Percentiles rank a stretch among this genome's conserved stretches.
Evolutionary conservation across 2,329 filamentous ascomycete genomes (phyloP).

Genomic region (Cercospora sp.): DNA sequence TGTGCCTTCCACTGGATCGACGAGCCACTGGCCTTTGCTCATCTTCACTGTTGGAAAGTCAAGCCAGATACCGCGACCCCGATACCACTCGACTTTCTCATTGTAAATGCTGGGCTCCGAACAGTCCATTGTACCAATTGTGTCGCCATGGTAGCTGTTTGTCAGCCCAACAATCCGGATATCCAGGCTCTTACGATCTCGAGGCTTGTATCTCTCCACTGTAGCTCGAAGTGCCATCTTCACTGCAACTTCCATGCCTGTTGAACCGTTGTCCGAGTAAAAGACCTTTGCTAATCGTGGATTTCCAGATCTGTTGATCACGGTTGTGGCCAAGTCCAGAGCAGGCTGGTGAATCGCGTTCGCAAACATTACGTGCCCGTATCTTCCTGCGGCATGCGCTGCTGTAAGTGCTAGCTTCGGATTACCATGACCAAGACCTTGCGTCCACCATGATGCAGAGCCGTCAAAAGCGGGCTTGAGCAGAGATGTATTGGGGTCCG

Average conservation of each 20-base stretch:
- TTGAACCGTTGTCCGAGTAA: constrained; percentile 82
- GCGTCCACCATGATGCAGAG: constrained; percentile 89
- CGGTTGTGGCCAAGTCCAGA: constrained; percentile 63
- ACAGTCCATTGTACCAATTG: constrained; percentile 84
- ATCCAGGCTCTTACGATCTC: constrained; percentile 48
- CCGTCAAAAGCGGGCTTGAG: constrained; percentile 73
- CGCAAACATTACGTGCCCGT: constrained; percentile 87
- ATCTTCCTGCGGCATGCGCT: constrained; percentile 77
- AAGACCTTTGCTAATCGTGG: constrained; percentile 70
- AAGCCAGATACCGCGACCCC: constrained; percentile 75
- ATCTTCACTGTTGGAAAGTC: constrained; percentile 73
- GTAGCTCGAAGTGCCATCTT: constrained; percentile 80
- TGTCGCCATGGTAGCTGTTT: constrained; percentile 84
- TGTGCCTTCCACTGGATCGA: constrained; percentile 55
- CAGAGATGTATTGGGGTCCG: constrained; percentile 36
- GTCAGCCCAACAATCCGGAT: constrained; percentile 72
- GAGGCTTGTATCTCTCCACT: constrained; percentile 59
- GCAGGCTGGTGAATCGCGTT: constrained; percentile 78
- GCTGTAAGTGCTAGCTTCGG: constrained; percentile 70
- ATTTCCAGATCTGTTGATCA: constrained; percentile 63
- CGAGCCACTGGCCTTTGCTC: constrained; percentile 64
- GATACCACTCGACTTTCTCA: constrained; percentile 83
- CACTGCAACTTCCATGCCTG: constrained; percentile 77
- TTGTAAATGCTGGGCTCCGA: constrained; percentile 77
- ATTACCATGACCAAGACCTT: constrained; percentile 79